Base-by-base conservation (phyloP, 192 early-diverging fungal species). In the Helicostylum pulchrum region DNA sequence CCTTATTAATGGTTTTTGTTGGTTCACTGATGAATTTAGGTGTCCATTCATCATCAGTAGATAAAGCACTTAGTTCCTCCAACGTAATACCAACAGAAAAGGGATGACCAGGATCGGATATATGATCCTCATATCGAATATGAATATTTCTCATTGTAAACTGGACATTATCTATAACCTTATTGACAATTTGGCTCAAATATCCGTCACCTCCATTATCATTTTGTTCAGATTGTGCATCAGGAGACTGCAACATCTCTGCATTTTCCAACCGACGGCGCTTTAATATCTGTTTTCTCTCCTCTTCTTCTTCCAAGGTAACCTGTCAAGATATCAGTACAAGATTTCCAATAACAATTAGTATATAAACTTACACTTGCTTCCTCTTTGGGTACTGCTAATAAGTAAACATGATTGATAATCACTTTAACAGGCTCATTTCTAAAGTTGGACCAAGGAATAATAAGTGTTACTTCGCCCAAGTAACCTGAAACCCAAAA, bases 371-470 rank as follows among this genome's bases (percentile, higher is more conserved):
- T 58, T 78, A 83, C 88, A 39, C 80, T 83, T 5, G 86, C 77
- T 56, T 74, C 67, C 12, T 47, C 66, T 17, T 86, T 83, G 21
- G 92, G 93, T 23, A 65, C 78, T 3, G 92, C 93, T 45, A 94
- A 72, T 2, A 94, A 60, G 61, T 85, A 92, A 6, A 95, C 84
- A 66, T 93, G 76, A 53, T 89, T 81, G 53, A 95, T 83, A 53
- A 74, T 69, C 57, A 93, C 81, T 53, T 87, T 83, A 14, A 94
- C 88, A 14, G 93, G 92, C 67, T 90, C 83, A 61, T 84, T 87
- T 53, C 91, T 91, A 52, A 95, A 78, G 67, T 95, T 93, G 8
- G 79, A 83, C 93, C 93, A 95, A 7, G 93, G 92, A 59, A 95
- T 93, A n/a, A 77, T 81, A 4, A 94, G 72, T 3, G 84, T 90